phyloP scores from a whole-genome alignment of 441 rosid genomes.

The Gossypium armourianum region DNA sequence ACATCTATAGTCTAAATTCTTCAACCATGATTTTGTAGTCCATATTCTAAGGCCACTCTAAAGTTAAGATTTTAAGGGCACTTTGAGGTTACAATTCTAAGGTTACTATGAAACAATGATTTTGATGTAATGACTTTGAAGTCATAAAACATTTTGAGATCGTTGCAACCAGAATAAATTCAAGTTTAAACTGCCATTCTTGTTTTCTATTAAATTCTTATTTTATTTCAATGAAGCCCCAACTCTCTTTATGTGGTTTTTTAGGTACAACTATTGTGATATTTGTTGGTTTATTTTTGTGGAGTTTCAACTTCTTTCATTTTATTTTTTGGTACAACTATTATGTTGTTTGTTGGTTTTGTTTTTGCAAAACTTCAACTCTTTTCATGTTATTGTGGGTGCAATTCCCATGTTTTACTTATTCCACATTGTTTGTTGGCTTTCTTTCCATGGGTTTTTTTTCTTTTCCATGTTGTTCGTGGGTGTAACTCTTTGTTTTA shows the following conservation, averaged over 20 bases:
- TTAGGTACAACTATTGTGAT: background rate
- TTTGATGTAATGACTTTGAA: background rate
- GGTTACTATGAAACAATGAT: background rate
- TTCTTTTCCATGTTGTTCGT: background rate
- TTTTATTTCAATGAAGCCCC: background rate
- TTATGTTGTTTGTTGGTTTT: background rate
- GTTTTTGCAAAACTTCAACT: background rate
- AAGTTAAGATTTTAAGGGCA: background rate
- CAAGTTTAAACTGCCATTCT: background rate
- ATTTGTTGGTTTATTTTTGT: background rate
- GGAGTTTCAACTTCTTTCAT: background rate
- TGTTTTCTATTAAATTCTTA: background rate
- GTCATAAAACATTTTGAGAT: background rate
- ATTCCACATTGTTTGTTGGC: background rate
- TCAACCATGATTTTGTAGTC: background rate
- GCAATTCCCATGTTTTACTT: background rate
- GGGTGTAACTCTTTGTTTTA: background rate
- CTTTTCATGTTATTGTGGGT: background rate
- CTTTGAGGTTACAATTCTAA: background rate
- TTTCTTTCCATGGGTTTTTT: background rate
- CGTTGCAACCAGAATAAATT: background rate
- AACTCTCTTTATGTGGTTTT: background rate
- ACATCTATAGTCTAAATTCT: background rate
- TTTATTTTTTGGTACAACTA: background rate
- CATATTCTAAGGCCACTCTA: background rate